These are phyloP conservation scores for Aegilops speltoides DNA, from an alignment of 176 grass and related monocot genomes.

Conservation along the genomic window DNA sequence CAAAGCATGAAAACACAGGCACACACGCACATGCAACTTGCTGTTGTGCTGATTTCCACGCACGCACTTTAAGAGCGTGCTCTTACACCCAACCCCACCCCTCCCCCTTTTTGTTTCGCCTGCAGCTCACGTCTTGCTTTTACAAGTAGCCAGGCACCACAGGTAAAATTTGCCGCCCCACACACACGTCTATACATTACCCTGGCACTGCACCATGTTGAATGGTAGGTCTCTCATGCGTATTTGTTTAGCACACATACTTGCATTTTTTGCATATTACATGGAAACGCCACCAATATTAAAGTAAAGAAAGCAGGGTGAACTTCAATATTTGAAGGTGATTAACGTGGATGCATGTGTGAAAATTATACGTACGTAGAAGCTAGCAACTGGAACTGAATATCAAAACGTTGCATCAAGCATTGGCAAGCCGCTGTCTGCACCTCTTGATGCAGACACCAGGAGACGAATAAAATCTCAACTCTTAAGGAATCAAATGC, in stretches of 20 bases:
- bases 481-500: too few species aligned
- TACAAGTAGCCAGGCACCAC: neutral
- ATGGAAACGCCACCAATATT: neutral
- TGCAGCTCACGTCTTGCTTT: neutral
- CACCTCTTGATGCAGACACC: too few species aligned
- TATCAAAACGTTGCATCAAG: neutral
- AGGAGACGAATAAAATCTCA: too few species aligned
- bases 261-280: neutral
- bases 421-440: too few species aligned
- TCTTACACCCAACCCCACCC: conserved; percentile 37
- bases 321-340: neutral
- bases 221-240: neutral
- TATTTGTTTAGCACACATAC: neutral
- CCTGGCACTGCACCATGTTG: neutral
- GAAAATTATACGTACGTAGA: too few species aligned
- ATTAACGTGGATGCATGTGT: too few species aligned
- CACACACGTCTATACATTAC: neutral
- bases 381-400: too few species aligned
- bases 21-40: conserved; percentile 1
- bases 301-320: neutral
- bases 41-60: conserved; percentile 6
- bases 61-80: conserved; percentile 73
- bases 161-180: neutral
- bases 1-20: neutral
- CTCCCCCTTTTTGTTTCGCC: conserved; percentile 43